Base-by-base conservation (phyloP, 176 grass and related monocot species). In the Melocanna baccifera region DNA sequence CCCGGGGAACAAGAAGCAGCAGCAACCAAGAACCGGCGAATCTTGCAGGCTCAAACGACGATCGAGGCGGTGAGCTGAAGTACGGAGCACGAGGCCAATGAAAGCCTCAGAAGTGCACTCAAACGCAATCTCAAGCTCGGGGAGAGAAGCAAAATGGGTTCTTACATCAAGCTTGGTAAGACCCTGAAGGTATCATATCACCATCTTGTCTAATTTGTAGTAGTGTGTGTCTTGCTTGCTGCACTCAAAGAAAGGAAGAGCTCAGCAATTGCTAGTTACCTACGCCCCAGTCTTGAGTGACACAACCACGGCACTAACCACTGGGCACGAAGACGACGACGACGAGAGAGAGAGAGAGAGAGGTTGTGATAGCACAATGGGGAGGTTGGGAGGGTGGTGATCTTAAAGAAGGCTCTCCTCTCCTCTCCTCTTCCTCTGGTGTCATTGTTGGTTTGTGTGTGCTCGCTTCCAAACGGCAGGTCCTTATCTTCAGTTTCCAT, bases 371-470 rank as follows among this genome's bases (percentile, higher is more conserved):
- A 5, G 29, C 50, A 47, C 37, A 53, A 30, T 32, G 83, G 29
- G 67, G 85, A 32, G 78, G 51, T 40, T 75, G 78, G 66, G 84
- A 66, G 84, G 62, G 84, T 69, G 80, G 75, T 62, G 81, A 84
- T 91, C 80, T 84, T 91, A 87, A 91, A 91, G 80, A 73, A 79
- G 75, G n/a, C 71, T 69, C 81, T 34, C 73, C 8, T 19, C 62
- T 63, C 56, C 34, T 20, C 37, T 25, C 12, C 9, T 45, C 67
- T 25, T 36, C 14, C 45, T 29, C 25, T 84, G 80, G 87, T 87
- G 89, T 80, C 89, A 87, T 14, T 10, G 66, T 76, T 82, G 76
- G 40, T 89, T 74, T 85, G 62, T 85, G 87, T 83, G 88, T 86
- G 84, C n/a, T 71, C 1, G 69, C 80, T 69, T 91, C 85, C 89